Evolutionary conservation across 106 monocot genomes (phyloP), one percentile per base, ranked within the genome.

Genomic region (Iris macrosiphon): DNA sequence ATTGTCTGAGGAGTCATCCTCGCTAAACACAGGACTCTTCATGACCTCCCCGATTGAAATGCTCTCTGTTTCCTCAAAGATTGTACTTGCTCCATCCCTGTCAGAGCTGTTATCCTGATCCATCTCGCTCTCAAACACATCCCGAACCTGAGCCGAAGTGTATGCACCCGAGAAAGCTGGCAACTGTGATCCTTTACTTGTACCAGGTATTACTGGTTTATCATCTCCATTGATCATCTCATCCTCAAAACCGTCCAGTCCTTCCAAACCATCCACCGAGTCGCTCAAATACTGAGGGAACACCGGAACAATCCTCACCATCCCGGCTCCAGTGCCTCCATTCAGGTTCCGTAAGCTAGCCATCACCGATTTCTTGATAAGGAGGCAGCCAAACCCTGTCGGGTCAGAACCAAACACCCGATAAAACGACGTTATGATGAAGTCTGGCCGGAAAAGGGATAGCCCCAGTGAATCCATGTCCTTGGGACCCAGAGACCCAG

Each of bases 381-480:
- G 74, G 18, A 96, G 59, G 41, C 96, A 96, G 1, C 96, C 96
- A 45, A 84, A 96, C 26, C 95, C 95, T 18, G 85, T 83, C 1
- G 92, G 83, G 51, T 89, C 95, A n/a, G 71, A 71, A 32, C 85
- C 93, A 61, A 88, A 88, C 31, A 88, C 89, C 45, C 92, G 62
- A 17, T 87, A 92, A 62, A 92, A 92, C n/a, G 95, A 96, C 4
- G 95, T 96, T 33, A 96, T 86, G 43, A 96, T 96, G 69, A 96
- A 96, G 67, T 96, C 95, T 1, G 95, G 95, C 29, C 89, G 62
- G 58, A 86, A 96, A 22, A 96, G 66, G 0, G 95, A 96, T 4
- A 96, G 52, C 19, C 95, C 95, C 1, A 96, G 77, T 0, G 95
- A 96, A 68, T 96, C 95, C 95, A 96, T 96, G 62, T 96, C 95